Evolutionary conservation across 2,329 filamentous ascomycete species (phyloP).

Genomic region (Fusarium abutilonis): DNA sequence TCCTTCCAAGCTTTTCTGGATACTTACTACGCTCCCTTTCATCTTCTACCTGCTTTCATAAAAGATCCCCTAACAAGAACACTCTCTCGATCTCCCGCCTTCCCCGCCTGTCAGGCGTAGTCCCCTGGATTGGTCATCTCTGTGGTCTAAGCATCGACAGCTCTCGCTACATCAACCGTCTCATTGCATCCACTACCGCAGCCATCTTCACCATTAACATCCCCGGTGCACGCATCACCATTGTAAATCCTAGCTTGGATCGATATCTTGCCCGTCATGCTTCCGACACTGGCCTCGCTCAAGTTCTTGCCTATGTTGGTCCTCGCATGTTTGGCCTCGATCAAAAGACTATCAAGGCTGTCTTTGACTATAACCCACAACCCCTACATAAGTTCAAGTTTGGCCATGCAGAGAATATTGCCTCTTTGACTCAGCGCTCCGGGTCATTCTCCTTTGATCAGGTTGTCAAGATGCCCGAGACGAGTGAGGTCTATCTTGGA

Average conservation of each 20-base stretch:
- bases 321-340: conserved; percentile 44
- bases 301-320: conserved; percentile 47
- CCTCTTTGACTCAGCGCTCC: conserved; percentile 38
- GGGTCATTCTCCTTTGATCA: conserved; percentile 35
- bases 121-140: conserved; percentile 44
- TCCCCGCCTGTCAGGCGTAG: conserved; percentile 32
- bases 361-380: conserved; percentile 44
- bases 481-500: conserved; percentile 39
- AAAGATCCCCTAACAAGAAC: conserved; percentile 11
- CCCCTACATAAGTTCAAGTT: conserved; percentile 46
- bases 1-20: conserved; percentile 18
- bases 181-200: conserved; percentile 38
- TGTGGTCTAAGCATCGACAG: conserved; percentile 41
- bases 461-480: conserved; percentile 33
- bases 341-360: conserved; percentile 35
- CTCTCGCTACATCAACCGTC: conserved; percentile 42
- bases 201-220: conserved; percentile 47
- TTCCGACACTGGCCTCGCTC: conserved; percentile 46
- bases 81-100: conserved; percentile 35
- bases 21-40: conserved; percentile 2
- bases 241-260: conserved; percentile 46
- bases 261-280: conserved; percentile 43
- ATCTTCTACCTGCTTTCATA: conserved; percentile 9
- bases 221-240: conserved; percentile 43
- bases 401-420: conserved; percentile 37